Base-by-base conservation (phyloP, 306 rosid species). In the Castanopsis chinensis region DNA sequence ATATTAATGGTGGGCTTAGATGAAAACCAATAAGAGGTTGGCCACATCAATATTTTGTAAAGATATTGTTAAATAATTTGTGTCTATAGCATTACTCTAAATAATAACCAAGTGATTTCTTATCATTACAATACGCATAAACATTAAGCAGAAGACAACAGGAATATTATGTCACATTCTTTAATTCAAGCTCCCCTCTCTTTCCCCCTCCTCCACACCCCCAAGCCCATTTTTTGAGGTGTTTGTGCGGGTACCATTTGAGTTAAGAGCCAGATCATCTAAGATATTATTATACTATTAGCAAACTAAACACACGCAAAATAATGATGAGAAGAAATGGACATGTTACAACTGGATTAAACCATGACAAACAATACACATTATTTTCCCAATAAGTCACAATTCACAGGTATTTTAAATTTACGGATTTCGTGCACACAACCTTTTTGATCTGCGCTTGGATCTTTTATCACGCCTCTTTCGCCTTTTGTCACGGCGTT, bases 361-460 rank as follows among this genome's bases (percentile, higher is more conserved):
- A 18, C 32, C 73, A 54, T 37, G 43, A 68, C 56, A 37, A 55
- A 54, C 41, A 60, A 52, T 69, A 13, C 73, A 69, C 3, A 43
- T 43, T 58, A 18, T 25, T 58, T 58, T 10, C 65, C 23, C 69
- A 63, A 27, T 21, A 61, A 20, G 51, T 19, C 14, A 49, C 53
- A 49, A 49, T 49, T 49, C 53, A 45, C 15, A 3, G 15, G 53
- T 12, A 58, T 67, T 56, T 76, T 5, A 7, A 59, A 75, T 35
- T 59, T 9, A 68, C 15, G 35, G 21, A 73, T 67, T 78, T 58
- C 35, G 23, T 72, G 76, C 73, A 69, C 33, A 35, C 55, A 67
- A 95, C 99, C 97, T 91, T 91, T 71, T 93, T 55, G 96, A 85
- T 88, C 69, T 89, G 43, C 83, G 90, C 87, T 87, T 96, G 14